These are phyloP conservation scores for Xylona heveae DNA, from an alignment of 495 filamentous ascomycete species.

Conservation along the genomic window DNA sequence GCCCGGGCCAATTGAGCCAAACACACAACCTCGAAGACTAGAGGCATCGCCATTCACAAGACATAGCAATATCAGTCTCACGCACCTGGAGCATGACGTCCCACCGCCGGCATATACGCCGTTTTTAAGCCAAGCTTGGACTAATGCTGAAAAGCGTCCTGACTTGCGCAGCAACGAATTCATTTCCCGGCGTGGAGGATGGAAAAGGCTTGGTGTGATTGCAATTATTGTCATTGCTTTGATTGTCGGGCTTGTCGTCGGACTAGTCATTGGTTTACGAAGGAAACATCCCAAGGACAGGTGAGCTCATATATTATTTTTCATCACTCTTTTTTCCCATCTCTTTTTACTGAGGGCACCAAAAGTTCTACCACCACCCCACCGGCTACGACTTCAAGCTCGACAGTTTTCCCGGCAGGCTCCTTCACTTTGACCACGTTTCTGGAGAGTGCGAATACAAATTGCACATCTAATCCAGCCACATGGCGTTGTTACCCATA, in stretches of 20 bases:
- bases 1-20: too few relatives aligned
- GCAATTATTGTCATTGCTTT: constrained; percentile 11
- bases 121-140: not conserved
- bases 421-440: constrained; percentile 31
- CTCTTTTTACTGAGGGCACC: too few relatives aligned
- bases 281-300: constrained; percentile 11
- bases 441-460: constrained; percentile 23
- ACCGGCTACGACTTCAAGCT: constrained; percentile 3
- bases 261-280: constrained; percentile 21
- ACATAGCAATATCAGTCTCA: too few relatives aligned
- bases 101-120: constrained; percentile 1
- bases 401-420: constrained; percentile 26
- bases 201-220: constrained; percentile 16
- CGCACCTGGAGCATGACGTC: not conserved
- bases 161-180: not conserved
- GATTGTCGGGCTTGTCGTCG: constrained; percentile 20
- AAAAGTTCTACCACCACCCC: constrained; percentile 1
- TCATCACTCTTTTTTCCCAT: too few relatives aligned
- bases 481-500: constrained; percentile 36
- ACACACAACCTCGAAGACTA: too few relatives aligned
- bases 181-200: constrained; percentile 14
- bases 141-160: not conserved
- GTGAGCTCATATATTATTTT: constrained; percentile 2
- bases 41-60: too few relatives aligned
- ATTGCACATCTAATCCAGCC: constrained; percentile 26